phyloP scores from a whole-genome alignment of 345 rosid species.

The Linum usitatissimum region DNA sequence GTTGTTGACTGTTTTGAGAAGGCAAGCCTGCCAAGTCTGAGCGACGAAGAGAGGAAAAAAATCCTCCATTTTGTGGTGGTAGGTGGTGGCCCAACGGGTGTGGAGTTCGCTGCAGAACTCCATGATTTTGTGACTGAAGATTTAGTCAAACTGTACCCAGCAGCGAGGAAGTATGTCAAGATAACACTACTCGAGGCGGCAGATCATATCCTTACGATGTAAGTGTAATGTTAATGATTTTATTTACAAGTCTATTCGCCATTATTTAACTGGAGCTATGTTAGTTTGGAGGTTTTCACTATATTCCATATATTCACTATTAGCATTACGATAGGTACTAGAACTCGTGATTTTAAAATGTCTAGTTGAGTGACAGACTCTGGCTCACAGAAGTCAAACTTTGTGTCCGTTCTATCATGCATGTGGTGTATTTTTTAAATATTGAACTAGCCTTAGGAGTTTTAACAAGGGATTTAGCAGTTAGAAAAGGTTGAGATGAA shows the following conservation, averaged over 20 bases:
- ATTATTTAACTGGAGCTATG: neutral
- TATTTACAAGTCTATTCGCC: neutral
- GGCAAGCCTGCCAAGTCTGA: conserved; percentile 77
- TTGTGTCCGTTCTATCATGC: too few species aligned
- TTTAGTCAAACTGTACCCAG: conserved; percentile 70
- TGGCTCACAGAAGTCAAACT: too few species aligned
- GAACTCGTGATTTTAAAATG: too few species aligned
- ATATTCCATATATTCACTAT: neutral
- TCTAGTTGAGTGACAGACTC: too few species aligned
- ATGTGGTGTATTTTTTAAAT: too few species aligned
- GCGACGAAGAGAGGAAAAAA: conserved; percentile 80
- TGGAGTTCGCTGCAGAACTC: conserved; percentile 96
- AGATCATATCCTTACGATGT: conserved; percentile 91
- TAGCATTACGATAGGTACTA: too few species aligned
- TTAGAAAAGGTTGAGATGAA: neutral
- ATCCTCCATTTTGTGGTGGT: conserved; percentile 94
- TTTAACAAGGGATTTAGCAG: neutral
- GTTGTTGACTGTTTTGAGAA: conserved; percentile 85
- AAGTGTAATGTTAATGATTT: conserved; percentile 14
- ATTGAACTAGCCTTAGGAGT: neutral
- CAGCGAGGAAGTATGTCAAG: conserved; percentile 40
- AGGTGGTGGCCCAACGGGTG: conserved; percentile 99
- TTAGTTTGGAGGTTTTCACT: neutral
- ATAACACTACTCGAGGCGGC: conserved; percentile 94
- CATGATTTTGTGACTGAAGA: conserved; percentile 93